These are phyloP conservation scores for Fusarium sp. DNA, from an alignment of 2,329 filamentous ascomycete genomes.

Conservation along the genomic window DNA sequence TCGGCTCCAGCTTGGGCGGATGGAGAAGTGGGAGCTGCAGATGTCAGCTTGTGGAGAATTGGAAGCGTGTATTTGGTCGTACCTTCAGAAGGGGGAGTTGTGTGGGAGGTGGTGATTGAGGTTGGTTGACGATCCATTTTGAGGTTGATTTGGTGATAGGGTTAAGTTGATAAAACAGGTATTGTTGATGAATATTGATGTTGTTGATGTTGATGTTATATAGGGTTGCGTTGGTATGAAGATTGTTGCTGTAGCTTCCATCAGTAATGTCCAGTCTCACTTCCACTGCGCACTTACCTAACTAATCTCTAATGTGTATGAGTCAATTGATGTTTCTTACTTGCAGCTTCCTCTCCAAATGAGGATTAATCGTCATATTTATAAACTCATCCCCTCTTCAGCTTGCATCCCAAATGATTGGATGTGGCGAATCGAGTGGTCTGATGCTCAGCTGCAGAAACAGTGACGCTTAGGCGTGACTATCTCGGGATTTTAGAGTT, in stretches of 20 bases:
- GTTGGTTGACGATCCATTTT: slow-evolving; percentile 35
- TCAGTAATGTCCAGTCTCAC: slow-evolving; percentile 8
- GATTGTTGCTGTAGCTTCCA: slow-evolving; percentile 7
- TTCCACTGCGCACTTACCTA: neutral
- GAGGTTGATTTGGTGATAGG: neutral
- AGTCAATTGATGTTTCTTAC: neutral
- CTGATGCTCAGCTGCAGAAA: slow-evolving; percentile 1
- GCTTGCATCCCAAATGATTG: slow-evolving; percentile 2
- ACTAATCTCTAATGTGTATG: too few relatives aligned
- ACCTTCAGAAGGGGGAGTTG: slow-evolving; percentile 25
- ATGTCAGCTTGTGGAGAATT: slow-evolving; percentile 14
- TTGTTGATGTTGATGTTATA: neutral
- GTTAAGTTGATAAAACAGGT: neutral
- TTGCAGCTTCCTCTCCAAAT: neutral
- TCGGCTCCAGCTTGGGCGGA: slow-evolving; percentile 44
- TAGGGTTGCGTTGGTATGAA: slow-evolving; percentile 14
- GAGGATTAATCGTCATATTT: neutral
- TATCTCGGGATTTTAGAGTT: slow-evolving; percentile 20
- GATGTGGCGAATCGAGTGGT: slow-evolving; percentile 22
- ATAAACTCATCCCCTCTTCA: slow-evolving; percentile 24
- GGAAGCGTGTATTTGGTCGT: neutral
- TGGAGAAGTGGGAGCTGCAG: slow-evolving; percentile 24
- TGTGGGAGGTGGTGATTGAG: slow-evolving; percentile 21
- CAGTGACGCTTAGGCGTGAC: slow-evolving; percentile 17
- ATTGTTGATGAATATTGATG: neutral